phyloP scores from a whole-genome alignment of 352 stramenopile species.

The Blastocystis sp. region DNA sequence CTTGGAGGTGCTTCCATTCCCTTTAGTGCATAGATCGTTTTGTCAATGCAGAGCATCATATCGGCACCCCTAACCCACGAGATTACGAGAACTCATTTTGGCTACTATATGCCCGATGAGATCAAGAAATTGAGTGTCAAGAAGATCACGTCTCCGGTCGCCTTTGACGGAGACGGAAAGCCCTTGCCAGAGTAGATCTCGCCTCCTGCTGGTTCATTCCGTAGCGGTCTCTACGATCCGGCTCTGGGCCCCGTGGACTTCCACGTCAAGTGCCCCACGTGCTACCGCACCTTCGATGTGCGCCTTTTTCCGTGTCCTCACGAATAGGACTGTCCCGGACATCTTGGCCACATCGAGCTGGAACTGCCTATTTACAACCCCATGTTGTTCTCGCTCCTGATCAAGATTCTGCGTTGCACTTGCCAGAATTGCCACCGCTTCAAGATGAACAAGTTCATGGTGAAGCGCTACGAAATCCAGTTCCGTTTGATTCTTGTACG shows the following conservation, averaged over 20 bases:
- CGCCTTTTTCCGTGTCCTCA: not conserved
- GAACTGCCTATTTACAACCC: slow-evolving; percentile 96
- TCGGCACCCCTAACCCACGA: slow-evolving; percentile 66
- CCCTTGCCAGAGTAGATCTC: slow-evolving; percentile 82
- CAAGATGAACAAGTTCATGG: slow-evolving; percentile 77
- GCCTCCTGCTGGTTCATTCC: not conserved
- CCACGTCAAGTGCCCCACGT: slow-evolving; percentile 87
- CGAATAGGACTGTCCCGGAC: slow-evolving; percentile 90
- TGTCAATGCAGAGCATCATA: slow-evolving; percentile 42
- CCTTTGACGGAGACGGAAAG: slow-evolving; percentile 92
- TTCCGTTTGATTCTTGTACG: slow-evolving; percentile 47
- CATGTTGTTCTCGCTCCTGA: slow-evolving; percentile 91
- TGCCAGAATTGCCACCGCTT: slow-evolving; percentile 98
- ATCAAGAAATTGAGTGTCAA: slow-evolving; percentile 93
- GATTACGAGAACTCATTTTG: slow-evolving; percentile 80
- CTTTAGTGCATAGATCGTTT: not conserved
- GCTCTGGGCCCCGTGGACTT: slow-evolving; percentile 86
- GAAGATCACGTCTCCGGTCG: slow-evolving; percentile 91
- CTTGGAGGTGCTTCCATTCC: not conserved
- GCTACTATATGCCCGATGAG: slow-evolving; percentile 96
- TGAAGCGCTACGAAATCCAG: slow-evolving; percentile 49
- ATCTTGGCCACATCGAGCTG: slow-evolving; percentile 98
- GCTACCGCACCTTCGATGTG: slow-evolving; percentile 78
- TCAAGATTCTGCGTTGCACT: slow-evolving; percentile 94
- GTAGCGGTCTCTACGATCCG: slow-evolving; percentile 86